Evolutionary conservation across 108 stramenopile species (phyloP).

Genomic region (Discostella stelligeroides): DNA sequence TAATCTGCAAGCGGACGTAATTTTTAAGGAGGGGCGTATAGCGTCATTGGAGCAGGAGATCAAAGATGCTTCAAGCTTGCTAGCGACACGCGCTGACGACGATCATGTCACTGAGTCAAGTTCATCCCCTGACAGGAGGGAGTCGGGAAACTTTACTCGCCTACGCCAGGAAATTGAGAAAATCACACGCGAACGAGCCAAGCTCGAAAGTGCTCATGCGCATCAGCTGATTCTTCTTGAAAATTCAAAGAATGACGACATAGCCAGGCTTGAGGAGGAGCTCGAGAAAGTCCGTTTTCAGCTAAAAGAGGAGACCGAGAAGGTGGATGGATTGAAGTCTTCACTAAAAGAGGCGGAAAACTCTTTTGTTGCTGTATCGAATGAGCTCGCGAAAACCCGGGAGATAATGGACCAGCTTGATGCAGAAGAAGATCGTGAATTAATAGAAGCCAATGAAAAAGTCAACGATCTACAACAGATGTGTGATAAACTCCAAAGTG

Average conservation of each 20-base stretch:
- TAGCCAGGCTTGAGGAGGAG: slow-evolving; percentile 49
- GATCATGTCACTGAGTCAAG: background rate
- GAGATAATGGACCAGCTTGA: slow-evolving; percentile 33
- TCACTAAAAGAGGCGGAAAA: slow-evolving; percentile 49
- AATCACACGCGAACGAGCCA: slow-evolving; percentile 39
- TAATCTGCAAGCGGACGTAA: slow-evolving; percentile 44
- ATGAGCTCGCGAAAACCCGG: slow-evolving; percentile 25
- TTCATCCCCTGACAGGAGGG: slow-evolving; percentile 6
- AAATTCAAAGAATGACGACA: slow-evolving; percentile 49
- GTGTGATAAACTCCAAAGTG: slow-evolving; percentile 24
- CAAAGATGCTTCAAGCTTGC: slow-evolving; percentile 26
- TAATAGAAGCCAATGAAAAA: slow-evolving; percentile 32
- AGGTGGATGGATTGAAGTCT: slow-evolving; percentile 11
- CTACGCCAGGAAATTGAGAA: slow-evolving; percentile 48
- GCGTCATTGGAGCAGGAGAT: slow-evolving; percentile 40
- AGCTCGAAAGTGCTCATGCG: slow-evolving; percentile 33
- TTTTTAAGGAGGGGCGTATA: slow-evolving; percentile 37
- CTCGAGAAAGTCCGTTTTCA: slow-evolving; percentile 46
- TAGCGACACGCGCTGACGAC: slow-evolving; percentile 5
- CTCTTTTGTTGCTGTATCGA: slow-evolving; percentile 16
- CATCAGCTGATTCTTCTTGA: slow-evolving; percentile 3
- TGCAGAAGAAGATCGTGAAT: slow-evolving; percentile 21
- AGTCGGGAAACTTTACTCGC: slow-evolving; percentile 30
- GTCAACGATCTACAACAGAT: slow-evolving; percentile 23
- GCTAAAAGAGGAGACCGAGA: slow-evolving; percentile 25